Evolutionary conservation across 2,329 filamentous ascomycete genomes (phyloP), one percentile per base, ranked within the genome.

Genomic region (Cladosporium phlei): DNA sequence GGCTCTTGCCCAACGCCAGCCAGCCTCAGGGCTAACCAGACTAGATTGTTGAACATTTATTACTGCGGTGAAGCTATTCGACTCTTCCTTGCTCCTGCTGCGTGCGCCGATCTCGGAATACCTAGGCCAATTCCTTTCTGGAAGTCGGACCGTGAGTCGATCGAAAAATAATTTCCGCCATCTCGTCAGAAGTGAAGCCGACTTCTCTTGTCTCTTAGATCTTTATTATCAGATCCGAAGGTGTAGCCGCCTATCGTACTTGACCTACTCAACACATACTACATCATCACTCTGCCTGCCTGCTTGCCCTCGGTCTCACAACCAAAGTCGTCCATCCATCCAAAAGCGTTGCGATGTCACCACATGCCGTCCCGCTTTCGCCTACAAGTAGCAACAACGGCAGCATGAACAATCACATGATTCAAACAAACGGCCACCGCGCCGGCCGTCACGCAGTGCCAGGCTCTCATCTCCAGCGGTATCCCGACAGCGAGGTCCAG

Each of bases 401-500:
- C 45, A 47, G 22, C 21, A 47, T 47, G 45, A 47, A 29, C 32
- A 34, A 19, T 21, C 21, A 28, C 42, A 37, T 37, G 16, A 20
- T 19, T 20, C 42, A 45, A 19, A 37, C 22, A 11, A 45, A 45
- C 17, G 32, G 42, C 16, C 21, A 28, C 32, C 42, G 42, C 28
- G 38, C 22, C 22, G 24, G 11, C 5, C 42, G 42, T 37, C 42
- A 45, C 7, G 42, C 20, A 16, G 42, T 45, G 21, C 42, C 42
- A 29, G 32, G 42, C 19, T 40, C 45, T 22, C 48, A 51, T 21
- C 69, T 85, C 12, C 71, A 66, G 42, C 68, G 76, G n/a, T 73
- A 77, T 2, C 68, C 74, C 20, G 65, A 75, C 44, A 77, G 83
- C 53, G 79, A 86, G 39, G 70, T 88, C 24, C 84, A 90, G 64